phyloP scores from a whole-genome alignment of 1,139 yeast genomes.

The Hanseniaspora uvarum region DNA sequence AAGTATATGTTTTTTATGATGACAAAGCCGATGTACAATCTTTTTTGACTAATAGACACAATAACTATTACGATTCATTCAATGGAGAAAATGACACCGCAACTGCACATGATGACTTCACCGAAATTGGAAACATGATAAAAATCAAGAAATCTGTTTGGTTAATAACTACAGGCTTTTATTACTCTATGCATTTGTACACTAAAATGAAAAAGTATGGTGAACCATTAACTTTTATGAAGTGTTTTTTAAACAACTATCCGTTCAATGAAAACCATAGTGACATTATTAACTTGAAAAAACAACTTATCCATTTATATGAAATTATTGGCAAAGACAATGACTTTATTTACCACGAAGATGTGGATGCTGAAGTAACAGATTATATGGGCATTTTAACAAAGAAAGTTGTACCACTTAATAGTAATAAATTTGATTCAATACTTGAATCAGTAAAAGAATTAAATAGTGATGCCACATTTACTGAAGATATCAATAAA shows the following conservation, averaged over 20 bases:
- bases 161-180: slow-evolving; percentile 7
- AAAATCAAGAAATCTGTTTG: slow-evolving; percentile 6
- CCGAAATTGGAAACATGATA: neutral
- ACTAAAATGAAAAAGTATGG: slow-evolving; percentile 8
- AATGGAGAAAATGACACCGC: neutral
- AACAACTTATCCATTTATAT: neutral
- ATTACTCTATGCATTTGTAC: slow-evolving; percentile 12
- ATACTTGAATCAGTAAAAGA: neutral
- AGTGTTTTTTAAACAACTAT: slow-evolving; percentile 13
- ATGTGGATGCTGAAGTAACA: neutral
- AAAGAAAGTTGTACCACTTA: neutral
- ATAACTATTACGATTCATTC: neutral
- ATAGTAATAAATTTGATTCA: slow-evolving; percentile 3
- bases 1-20: slow-evolving; percentile 6
- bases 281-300: neutral
- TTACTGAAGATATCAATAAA: neutral
- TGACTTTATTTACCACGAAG: slow-evolving; percentile 16
- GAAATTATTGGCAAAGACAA: slow-evolving; percentile 9
- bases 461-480: neutral
- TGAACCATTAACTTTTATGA: slow-evolving; percentile 9
- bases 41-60: slow-evolving; percentile 1
- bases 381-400: neutral
- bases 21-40: neutral
- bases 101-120: neutral
- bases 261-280: neutral